phyloP scores from a whole-genome alignment of 140 eudicot species.

The Oenanthe javanica region DNA sequence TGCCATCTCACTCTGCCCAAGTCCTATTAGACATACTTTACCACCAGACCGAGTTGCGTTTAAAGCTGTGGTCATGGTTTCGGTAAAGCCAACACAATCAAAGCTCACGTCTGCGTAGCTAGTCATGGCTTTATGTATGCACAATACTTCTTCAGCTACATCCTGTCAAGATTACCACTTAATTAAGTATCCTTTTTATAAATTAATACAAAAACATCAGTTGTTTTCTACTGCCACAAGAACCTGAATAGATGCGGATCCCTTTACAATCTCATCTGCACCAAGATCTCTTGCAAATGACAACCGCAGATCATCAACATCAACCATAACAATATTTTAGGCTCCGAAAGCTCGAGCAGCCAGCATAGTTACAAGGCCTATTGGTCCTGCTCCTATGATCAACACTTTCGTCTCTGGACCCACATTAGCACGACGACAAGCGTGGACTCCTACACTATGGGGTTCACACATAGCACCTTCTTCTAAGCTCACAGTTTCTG shows the following conservation, averaged over 20 bases:
- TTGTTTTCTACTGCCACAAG: neutral
- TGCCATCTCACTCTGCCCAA: conserved; percentile 39
- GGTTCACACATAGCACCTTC: conserved; percentile 69
- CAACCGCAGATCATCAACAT: conserved; percentile 33
- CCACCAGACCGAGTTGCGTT: conserved; percentile 46
- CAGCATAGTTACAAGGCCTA: conserved; percentile 50
- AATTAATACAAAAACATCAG: neutral
- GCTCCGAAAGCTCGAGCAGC: conserved; percentile 53
- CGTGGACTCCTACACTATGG: conserved; percentile 44
- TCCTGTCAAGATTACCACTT: conserved; percentile 21
- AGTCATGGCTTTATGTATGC: conserved; percentile 28
- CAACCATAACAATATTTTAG: conserved; percentile 35
- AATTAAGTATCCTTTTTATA: neutral
- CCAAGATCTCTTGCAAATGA: conserved; percentile 44
- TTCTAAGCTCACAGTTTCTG: conserved; percentile 48
- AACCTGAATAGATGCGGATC: conserved; percentile 33
- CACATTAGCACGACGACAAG: conserved; percentile 41
- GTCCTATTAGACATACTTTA: conserved; percentile 47
- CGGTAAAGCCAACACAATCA: conserved; percentile 44
- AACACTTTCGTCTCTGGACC: conserved; percentile 35
- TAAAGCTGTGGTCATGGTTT: conserved; percentile 49
- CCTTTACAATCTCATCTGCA: conserved; percentile 31
- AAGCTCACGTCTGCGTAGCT: conserved; percentile 32
- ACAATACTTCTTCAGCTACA: conserved; percentile 17
- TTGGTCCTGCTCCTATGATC: conserved; percentile 51